Percentiles rank a stretch among this genome's conserved stretches.
Conservation (phyloP, 2,329 filamentous ascomycete genomes). For the Periconia macrospinosa region DNA sequence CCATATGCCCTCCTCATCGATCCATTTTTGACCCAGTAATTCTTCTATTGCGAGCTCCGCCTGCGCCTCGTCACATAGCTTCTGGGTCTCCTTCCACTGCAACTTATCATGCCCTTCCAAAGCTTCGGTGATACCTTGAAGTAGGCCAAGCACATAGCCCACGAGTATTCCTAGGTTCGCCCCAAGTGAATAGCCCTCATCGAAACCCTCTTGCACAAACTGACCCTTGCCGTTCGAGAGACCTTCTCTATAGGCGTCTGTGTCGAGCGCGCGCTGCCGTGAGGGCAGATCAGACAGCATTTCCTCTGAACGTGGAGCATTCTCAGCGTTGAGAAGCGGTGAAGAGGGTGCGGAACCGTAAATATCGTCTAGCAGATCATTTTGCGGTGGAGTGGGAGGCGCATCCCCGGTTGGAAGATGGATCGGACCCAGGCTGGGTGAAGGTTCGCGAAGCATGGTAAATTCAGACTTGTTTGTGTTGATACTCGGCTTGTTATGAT, state of each 20-base stretch:
- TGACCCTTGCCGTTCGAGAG: slow-evolving; percentile 73
- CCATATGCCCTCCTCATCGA: slow-evolving; percentile 72
- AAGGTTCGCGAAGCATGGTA: slow-evolving; percentile 21
- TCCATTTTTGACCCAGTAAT: slow-evolving; percentile 68
- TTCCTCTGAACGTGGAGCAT: slow-evolving; percentile 34
- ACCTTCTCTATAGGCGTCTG: slow-evolving; percentile 88
- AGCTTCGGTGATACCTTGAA: slow-evolving; percentile 70
- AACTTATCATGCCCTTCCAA: slow-evolving; percentile 35
- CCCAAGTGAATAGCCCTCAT: slow-evolving; percentile 85
- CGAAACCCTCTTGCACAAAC: slow-evolving; percentile 84
- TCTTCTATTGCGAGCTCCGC: slow-evolving; percentile 62
- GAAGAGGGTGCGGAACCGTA: slow-evolving; percentile 50
- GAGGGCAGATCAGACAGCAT: slow-evolving; percentile 71
- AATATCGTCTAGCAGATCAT: slow-evolving; percentile 48
- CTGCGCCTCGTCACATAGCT: slow-evolving; percentile 50
- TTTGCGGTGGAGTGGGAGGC: slow-evolving; percentile 37
- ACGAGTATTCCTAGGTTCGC: slow-evolving; percentile 75
- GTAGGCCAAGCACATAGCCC: slow-evolving; percentile 73
- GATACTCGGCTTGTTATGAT: no score
- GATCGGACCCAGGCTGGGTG: slow-evolving; percentile 27
- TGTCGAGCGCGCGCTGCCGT: slow-evolving; percentile 75
- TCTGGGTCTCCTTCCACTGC: slow-evolving; percentile 26
- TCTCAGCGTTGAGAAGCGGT: slow-evolving; percentile 24
- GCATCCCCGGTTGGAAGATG: slow-evolving; percentile 32
- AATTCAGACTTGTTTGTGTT: background rate